Evolutionary conservation across 805 yeast genomes (phyloP).

Genomic region (Debaryomyces prosopidis): DNA sequence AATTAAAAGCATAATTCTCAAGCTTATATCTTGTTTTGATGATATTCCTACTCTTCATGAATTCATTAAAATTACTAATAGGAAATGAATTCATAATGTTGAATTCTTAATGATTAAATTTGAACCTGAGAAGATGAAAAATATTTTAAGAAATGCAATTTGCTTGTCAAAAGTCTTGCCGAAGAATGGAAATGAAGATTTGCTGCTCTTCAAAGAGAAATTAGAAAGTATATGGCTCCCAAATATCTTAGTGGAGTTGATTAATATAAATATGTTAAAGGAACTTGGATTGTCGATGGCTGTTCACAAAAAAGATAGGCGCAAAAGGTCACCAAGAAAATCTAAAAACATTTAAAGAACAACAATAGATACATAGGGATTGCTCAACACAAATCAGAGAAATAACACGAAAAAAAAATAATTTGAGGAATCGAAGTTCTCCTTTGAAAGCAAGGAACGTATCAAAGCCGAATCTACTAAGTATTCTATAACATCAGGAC

Average conservation of each 20-base stretch:
- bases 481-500: background rate
- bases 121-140: conserved; percentile 7
- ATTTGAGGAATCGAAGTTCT: background rate
- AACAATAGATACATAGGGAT: conserved; percentile 21
- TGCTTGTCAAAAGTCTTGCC: background rate
- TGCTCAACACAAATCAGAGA: too few species aligned
- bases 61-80: conserved; percentile 7
- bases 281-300: conserved; percentile 8
- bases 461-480: background rate
- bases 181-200: background rate
- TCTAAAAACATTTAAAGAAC: conserved; percentile 21
- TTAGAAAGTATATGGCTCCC: conserved; percentile 21
- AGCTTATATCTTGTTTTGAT: conserved; percentile 7
- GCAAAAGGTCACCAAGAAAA: conserved; percentile 13
- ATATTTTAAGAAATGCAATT: background rate
- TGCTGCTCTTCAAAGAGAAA: background rate
- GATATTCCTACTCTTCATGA: background rate
- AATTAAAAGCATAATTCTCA: conserved; percentile 13
- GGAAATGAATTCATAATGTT: conserved; percentile 15
- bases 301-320: conserved; percentile 5
- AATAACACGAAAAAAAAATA: too few species aligned
- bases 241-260: conserved; percentile 11
- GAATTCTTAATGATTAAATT: conserved; percentile 20
- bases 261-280: conserved; percentile 13
- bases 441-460: background rate